Percentiles rank a stretch among this genome's conserved stretches.
phyloP scores from a whole-genome alignment of 2,329 filamentous ascomycete genomes.

The Drechslerella coelobrocha region DNA sequence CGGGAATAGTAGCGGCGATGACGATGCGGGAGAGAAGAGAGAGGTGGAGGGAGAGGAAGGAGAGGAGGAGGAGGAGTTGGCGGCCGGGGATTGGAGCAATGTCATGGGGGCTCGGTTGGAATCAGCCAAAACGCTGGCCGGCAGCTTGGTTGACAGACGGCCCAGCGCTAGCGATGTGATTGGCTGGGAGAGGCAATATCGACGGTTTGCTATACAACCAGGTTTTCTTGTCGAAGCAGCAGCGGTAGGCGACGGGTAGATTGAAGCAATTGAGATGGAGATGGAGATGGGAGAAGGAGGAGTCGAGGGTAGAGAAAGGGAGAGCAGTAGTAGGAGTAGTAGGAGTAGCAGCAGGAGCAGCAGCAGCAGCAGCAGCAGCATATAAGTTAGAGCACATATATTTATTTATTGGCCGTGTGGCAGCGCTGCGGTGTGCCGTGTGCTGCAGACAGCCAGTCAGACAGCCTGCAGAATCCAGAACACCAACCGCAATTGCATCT shows the following conservation, averaged over 20 bases:
- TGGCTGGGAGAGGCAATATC: background rate
- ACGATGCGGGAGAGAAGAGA: slow-evolving; percentile 16
- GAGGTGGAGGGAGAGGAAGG: slow-evolving; percentile 17
- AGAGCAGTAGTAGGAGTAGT: too few relatives aligned
- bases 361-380: too few relatives aligned
- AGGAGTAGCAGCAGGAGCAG: too few relatives aligned
- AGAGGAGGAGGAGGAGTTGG: slow-evolving; percentile 22
- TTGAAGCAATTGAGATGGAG: background rate
- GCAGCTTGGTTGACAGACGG: background rate
- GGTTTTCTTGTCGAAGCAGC: too few relatives aligned
- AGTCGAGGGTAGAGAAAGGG: too few relatives aligned
- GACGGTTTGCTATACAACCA: background rate
- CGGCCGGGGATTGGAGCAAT: slow-evolving; percentile 14
- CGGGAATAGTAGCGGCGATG: slow-evolving; percentile 3
- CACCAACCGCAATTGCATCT: too few relatives aligned
- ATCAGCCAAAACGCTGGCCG: slow-evolving; percentile 15
- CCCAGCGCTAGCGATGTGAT: slow-evolving; percentile 2
- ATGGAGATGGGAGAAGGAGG: too few relatives aligned
- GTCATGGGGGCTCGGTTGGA: slow-evolving; percentile 49
- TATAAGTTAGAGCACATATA: too few relatives aligned
- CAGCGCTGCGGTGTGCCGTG: too few relatives aligned
- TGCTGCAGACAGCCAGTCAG: too few relatives aligned
- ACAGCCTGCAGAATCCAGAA: too few relatives aligned
- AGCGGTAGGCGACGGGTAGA: background rate
- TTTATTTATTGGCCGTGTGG: too few relatives aligned